phyloP scores from a whole-genome alignment of 2,329 filamentous ascomycete genomes.

The Alternaria sp. region DNA sequence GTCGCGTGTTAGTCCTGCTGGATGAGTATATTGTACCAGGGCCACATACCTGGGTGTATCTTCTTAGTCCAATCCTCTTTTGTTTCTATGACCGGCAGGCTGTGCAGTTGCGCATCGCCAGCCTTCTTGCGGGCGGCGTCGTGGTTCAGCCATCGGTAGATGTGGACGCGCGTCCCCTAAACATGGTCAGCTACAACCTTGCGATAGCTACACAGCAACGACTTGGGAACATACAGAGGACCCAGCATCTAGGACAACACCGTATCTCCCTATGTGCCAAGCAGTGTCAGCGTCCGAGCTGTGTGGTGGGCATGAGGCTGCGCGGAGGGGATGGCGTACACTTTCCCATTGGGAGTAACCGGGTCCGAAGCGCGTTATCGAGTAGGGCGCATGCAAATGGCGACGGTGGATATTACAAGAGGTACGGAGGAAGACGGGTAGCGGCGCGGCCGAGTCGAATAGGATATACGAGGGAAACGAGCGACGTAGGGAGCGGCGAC shows the following conservation, averaged over 20 bases:
- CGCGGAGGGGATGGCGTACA: constrained; percentile 42
- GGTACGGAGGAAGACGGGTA: constrained; percentile 1
- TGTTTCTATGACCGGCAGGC: constrained; percentile 79
- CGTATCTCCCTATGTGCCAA: constrained; percentile 68
- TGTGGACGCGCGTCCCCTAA: constrained; percentile 84
- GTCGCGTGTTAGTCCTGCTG: constrained; percentile 14
- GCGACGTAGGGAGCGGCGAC: constrained; percentile 26
- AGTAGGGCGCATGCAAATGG: constrained; percentile 35
- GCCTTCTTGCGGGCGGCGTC: constrained; percentile 69
- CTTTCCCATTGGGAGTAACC: constrained; percentile 49
- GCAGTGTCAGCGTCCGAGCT: constrained; percentile 28
- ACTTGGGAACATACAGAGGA: constrained; percentile 70
- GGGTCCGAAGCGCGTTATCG: constrained; percentile 21
- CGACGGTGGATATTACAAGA: constrained; percentile 7
- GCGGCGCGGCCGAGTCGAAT: constrained; percentile 13
- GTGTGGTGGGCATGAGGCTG: constrained; percentile 8
- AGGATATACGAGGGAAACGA: constrained; percentile 24
- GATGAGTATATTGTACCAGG: not conserved
- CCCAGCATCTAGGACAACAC: constrained; percentile 95
- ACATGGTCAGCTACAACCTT: constrained; percentile 22
- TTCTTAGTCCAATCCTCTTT: constrained; percentile 92
- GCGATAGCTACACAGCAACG: not conserved
- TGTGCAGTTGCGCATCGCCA: constrained; percentile 65
- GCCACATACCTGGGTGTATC: constrained; percentile 75
- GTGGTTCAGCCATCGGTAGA: constrained; percentile 91